Evolutionary conservation across 306 rosid genomes (phyloP).

Genomic region (Astragalus glycyphyllos): DNA sequence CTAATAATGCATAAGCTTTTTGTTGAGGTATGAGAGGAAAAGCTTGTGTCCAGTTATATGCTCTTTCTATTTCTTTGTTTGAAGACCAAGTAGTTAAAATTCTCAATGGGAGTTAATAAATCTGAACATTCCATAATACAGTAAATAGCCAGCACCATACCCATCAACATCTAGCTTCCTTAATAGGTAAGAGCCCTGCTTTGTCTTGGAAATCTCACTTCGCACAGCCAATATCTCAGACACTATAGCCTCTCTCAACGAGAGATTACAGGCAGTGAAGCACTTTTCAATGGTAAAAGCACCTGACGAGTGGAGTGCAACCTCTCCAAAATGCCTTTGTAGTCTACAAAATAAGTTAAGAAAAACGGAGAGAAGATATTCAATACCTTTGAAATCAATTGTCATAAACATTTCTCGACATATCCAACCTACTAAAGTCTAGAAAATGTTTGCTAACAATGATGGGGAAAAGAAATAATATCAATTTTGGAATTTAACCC

Average conservation of each 20-base stretch:
- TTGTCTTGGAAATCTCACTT: constrained; percentile 79
- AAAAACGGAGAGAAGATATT: constrained; percentile 20
- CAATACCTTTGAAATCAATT: constrained; percentile 29
- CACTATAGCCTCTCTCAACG: constrained; percentile 80
- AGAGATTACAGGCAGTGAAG: constrained; percentile 66
- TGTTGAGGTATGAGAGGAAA: background rate
- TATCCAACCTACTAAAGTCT: constrained; percentile 29
- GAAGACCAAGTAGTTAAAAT: background rate
- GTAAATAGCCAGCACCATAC: constrained; percentile 53
- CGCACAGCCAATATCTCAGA: constrained; percentile 70
- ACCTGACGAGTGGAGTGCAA: constrained; percentile 69
- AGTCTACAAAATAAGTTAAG: constrained; percentile 63
- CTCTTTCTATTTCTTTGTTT: constrained; percentile 8
- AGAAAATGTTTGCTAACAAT: constrained; percentile 2
- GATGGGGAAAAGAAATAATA: background rate
- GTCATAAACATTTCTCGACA: constrained; percentile 21
- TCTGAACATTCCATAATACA: constrained; percentile 36
- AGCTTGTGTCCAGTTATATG: background rate
- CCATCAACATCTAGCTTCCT: constrained; percentile 83
- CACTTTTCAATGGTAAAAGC: constrained; percentile 85
- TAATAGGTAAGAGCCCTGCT: constrained; percentile 85
- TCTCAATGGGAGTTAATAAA: constrained; percentile 24
- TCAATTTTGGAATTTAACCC: background rate
- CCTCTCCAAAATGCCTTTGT: constrained; percentile 80
- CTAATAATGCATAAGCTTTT: constrained; percentile 9